Base-by-base conservation (phyloP, 768 basidiomycete species). In the Termitomyces sp. region DNA sequence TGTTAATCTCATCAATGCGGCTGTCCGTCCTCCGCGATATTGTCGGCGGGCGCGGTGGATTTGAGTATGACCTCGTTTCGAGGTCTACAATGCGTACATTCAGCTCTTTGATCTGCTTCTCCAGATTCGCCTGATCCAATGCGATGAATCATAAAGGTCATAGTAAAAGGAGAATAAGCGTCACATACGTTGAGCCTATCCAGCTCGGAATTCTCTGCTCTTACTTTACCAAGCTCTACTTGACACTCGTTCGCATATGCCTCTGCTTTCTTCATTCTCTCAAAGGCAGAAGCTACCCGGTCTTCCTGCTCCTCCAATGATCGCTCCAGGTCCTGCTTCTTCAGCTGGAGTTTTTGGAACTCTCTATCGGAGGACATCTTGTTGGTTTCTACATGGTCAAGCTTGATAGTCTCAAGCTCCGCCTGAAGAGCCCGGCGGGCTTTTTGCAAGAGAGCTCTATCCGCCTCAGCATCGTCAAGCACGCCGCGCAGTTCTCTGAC, bases 41-140 rank as follows among this genome's bases (percentile, higher is more conserved):
- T 5, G 78, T 73, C 2, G 80, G 72, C 5, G 84, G 77, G 36
- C 86, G 79, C 15, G 86, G 82, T n/a, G 81, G 78, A 62, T 73
- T 87, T 12, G 83, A 70, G 60, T 91, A 85, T 5, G 90, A 86
- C 65, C 78, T 88, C 1, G 91, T 90, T 69, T 92, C 91, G 18
- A 93, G 77, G 65, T 93, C 92, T 9, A 90, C 84, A 55, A 94
- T 84, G 41, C 86, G 87, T 42, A 91, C 81, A 60, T 92, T 91
- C 33, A 93, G 73, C 52, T 93, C 92, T 66, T 92, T 92, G 66
- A 89, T 78, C 66, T 91, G 88, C 66, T 91, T 93, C 74, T 94
- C 91, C 18, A 94, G 76, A 60, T 79, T 83, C 12, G 89, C 90
- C 92, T 94, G 41, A 9, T 20, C 3, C 13, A 37, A 48, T 7